phyloP scores from a whole-genome alignment of 2,329 filamentous ascomycete genomes.

The Apiospora marii region DNA sequence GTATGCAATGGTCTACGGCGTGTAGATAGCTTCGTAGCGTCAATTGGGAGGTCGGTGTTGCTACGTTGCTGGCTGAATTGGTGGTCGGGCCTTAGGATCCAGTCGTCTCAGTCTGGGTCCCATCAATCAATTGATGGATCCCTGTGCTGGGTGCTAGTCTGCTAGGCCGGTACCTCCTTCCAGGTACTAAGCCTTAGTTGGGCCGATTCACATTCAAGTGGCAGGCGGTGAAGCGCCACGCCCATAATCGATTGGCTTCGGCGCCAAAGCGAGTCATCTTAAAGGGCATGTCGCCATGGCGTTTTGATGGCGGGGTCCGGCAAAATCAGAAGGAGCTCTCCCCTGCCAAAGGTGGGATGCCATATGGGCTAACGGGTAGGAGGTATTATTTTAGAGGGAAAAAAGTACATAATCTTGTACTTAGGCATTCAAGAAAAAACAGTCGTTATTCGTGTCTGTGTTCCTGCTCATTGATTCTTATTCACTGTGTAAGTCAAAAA shows the following conservation, averaged over 20 bases:
- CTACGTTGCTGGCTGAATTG: neutral
- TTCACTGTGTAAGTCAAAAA: neutral
- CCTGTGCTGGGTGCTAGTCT: neutral
- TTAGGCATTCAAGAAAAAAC: neutral
- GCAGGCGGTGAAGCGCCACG: slow-evolving; percentile 8
- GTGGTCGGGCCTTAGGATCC: neutral
- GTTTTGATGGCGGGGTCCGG: slow-evolving; percentile 26
- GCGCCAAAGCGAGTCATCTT: slow-evolving; percentile 11
- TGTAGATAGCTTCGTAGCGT: slow-evolving; percentile 12
- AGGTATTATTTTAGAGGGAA: neutral
- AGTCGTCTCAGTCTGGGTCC: too few species aligned
- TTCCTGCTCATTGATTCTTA: neutral
- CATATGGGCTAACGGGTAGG: neutral
- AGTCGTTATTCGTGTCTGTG: neutral
- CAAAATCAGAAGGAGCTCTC: slow-evolving; percentile 26
- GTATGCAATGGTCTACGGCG: slow-evolving; percentile 26
- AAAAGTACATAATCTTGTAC: neutral
- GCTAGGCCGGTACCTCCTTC: slow-evolving; percentile 1
- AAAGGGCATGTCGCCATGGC: neutral
- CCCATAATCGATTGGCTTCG: neutral
- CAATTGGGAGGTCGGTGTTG: slow-evolving; percentile 11
- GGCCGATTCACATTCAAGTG: neutral
- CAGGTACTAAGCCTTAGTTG: neutral
- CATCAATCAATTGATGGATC: neutral
- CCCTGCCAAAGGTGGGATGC: slow-evolving; percentile 16